Conservation (phyloP, 257 asterid species). For the Solanum chiquidenum region DNA sequence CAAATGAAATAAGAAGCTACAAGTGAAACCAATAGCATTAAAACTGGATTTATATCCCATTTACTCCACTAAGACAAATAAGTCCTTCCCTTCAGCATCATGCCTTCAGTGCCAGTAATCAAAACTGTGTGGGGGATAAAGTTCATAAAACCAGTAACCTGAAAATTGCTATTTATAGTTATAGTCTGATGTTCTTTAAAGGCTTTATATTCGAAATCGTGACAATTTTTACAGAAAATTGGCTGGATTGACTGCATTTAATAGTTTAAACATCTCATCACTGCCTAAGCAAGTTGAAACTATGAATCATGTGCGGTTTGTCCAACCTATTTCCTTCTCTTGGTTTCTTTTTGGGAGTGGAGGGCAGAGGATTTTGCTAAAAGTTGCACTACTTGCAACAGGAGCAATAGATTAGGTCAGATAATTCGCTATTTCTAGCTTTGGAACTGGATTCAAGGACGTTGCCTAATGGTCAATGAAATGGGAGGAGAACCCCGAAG, state of each 20-base stretch:
- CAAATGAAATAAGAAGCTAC: not conserved
- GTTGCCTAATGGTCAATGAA: not conserved
- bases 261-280: not conserved
- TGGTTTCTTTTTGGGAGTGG: not conserved
- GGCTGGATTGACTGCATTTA: not conserved
- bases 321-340: not conserved
- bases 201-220: not conserved
- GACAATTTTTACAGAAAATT: not conserved
- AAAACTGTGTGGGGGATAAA: not conserved
- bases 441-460: not conserved
- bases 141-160: not conserved
- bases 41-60: not conserved
- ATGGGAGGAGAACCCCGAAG: not conserved
- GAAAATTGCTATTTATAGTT: not conserved
- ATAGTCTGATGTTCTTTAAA: not conserved
- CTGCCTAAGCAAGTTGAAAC: not conserved
- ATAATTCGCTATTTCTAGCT: not conserved
- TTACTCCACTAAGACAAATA: not conserved
- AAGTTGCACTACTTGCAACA: not conserved
- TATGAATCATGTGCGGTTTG: not conserved
- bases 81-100: not conserved
- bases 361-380: not conserved
- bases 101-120: not conserved
- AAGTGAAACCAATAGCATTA: not conserved
- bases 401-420: not conserved